Evolutionary conservation across 352 stramenopile genomes (phyloP).

Genomic region (Globisporangium cylindrosporum): DNA sequence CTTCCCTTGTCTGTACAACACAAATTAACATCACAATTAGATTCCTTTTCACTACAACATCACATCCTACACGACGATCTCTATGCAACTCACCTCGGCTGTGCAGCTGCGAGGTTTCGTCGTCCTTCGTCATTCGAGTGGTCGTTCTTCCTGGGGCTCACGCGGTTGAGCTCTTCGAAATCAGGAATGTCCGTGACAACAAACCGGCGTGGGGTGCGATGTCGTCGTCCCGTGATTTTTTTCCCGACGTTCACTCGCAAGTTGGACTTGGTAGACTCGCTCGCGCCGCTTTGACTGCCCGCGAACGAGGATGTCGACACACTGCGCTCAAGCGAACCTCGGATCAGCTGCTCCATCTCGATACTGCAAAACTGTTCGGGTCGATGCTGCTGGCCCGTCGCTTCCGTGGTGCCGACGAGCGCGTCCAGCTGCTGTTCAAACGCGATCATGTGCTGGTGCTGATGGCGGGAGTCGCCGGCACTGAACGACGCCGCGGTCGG

Average conservation of each 20-base stretch:
- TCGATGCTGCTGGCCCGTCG: conserved; percentile 6
- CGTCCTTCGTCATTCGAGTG: not conserved
- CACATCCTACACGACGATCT: not conserved
- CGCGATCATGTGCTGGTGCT: conserved; percentile 12
- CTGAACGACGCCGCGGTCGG: conserved; percentile 25
- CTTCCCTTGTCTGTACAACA: conserved; percentile 44
- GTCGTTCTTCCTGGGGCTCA: conserved; percentile 1
- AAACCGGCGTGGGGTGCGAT: conserved; percentile 58
- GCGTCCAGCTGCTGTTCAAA: conserved; percentile 17
- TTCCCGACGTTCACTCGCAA: not conserved
- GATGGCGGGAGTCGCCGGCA: conserved; percentile 15
- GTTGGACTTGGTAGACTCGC: not conserved
- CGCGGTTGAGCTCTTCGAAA: conserved; percentile 28
- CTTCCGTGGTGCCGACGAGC: conserved; percentile 11
- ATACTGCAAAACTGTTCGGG: not conserved
- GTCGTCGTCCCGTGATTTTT: conserved; percentile 60
- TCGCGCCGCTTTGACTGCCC: conserved; percentile 4
- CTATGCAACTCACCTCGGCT: not conserved
- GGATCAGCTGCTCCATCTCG: conserved; percentile 8
- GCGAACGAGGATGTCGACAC: conserved; percentile 14
- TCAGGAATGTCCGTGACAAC: conserved; percentile 70
- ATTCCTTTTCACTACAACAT: not conserved
- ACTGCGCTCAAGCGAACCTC: conserved; percentile 11
- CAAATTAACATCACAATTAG: conserved; percentile 10
- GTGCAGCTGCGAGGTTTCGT: not conserved